phyloP scores from a whole-genome alignment of 225 moss, liverwort and hornwort genomes.

The Pleurozium schreberi region DNA sequence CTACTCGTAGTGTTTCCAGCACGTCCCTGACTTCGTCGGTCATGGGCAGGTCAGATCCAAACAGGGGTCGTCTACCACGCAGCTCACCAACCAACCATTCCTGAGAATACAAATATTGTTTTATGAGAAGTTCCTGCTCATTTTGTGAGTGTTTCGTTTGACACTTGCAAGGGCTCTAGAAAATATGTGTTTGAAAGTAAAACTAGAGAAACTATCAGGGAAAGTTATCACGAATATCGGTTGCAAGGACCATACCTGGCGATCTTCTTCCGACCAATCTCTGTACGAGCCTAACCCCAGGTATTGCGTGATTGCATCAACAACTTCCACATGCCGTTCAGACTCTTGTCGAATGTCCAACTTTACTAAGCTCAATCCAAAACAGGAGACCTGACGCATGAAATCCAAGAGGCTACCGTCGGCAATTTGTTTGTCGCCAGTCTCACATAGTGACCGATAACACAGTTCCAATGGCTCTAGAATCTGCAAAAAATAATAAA shows the following conservation, averaged over 20 bases:
- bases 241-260: constrained; percentile 28
- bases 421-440: constrained; percentile 85
- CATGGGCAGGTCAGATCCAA: constrained; percentile 84
- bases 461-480: constrained; percentile 84
- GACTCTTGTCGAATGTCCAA: constrained; percentile 97
- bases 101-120: constrained; percentile 2
- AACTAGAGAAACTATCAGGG: background rate
- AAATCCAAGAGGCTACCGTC: constrained; percentile 93
- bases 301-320: constrained; percentile 79
- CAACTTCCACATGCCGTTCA: constrained; percentile 82
- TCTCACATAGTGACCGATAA: constrained; percentile 89
- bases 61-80: constrained; percentile 72
- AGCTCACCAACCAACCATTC: constrained; percentile 82
- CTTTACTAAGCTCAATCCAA: constrained; percentile 80
- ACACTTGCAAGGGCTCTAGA: background rate
- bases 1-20: constrained; percentile 70
- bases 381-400: constrained; percentile 95
- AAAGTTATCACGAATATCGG: background rate
- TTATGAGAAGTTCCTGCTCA: background rate
- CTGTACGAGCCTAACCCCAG: constrained; percentile 83
- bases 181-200: background rate
- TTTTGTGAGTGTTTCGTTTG: background rate
- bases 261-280: constrained; percentile 80
- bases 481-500: constrained; percentile 37
- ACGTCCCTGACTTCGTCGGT: constrained; percentile 87